phyloP scores from a whole-genome alignment of 176 grass and related monocot genomes.

The Puya raimondii region DNA sequence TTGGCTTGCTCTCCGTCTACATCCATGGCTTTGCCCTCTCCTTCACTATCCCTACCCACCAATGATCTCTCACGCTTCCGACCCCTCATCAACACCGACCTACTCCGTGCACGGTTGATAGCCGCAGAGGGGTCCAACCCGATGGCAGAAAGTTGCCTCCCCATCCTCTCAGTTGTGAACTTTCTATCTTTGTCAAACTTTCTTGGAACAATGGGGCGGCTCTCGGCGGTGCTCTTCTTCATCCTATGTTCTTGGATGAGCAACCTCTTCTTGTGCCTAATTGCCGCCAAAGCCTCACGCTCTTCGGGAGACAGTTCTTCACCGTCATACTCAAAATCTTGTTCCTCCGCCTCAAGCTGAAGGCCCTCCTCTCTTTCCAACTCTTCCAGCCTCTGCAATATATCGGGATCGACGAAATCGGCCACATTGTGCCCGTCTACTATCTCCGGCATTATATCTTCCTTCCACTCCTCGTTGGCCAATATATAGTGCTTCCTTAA shows the following conservation, averaged over 20 bases:
- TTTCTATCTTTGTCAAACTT: constrained; percentile 44
- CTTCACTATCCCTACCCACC: constrained; percentile 13
- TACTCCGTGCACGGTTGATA: constrained; percentile 32
- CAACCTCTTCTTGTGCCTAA: constrained; percentile 53
- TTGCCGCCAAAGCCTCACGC: constrained; percentile 38
- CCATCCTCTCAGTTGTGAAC: constrained; percentile 41
- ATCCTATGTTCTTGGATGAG: constrained; percentile 76
- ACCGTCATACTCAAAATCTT: constrained; percentile 62
- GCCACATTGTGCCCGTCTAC: constrained; percentile 68
- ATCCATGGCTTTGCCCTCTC: constrained; percentile 40
- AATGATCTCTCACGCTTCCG: constrained; percentile 66
- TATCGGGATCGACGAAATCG: constrained; percentile 79
- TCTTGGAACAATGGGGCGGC: constrained; percentile 68
- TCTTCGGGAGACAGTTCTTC: constrained; percentile 47
- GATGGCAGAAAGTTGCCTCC: constrained; percentile 41
- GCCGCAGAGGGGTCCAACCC: constrained; percentile 45
- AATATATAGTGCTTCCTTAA: constrained; percentile 65
- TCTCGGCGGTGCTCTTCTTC: constrained; percentile 80
- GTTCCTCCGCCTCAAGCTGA: constrained; percentile 39
- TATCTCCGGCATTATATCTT: constrained; percentile 48
- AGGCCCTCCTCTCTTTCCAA: constrained; percentile 73
- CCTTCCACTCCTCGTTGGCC: constrained; percentile 67
- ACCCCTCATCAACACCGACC: constrained; percentile 22
- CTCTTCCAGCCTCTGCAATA: constrained; percentile 49
- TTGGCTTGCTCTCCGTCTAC: constrained; percentile 43